Evolutionary conservation across 208 protist genomes (phyloP).

Genomic region (Tritrichomonas musculus): DNA sequence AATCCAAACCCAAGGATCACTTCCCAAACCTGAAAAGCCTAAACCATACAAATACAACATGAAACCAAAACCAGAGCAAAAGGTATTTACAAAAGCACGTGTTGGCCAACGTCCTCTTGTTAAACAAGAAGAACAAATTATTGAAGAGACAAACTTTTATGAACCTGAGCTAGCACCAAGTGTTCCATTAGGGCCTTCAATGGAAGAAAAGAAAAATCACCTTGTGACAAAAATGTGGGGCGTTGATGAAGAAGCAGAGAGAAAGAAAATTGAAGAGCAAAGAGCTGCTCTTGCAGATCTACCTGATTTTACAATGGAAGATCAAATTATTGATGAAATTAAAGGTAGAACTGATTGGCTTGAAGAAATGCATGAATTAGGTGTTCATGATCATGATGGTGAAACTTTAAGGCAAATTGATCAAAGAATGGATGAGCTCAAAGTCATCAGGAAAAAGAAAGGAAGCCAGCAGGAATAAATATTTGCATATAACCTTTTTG

Average conservation of each 20-base stretch:
- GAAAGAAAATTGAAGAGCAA: background rate
- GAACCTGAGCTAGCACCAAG: background rate
- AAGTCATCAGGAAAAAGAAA: background rate
- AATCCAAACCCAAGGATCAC: background rate
- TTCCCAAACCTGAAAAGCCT: background rate
- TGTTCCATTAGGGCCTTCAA: background rate
- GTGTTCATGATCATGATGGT: constrained; percentile 23
- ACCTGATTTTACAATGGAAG: constrained; percentile 9
- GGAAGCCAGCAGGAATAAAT: no score
- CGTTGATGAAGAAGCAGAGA: constrained; percentile 13
- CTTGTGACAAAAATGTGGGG: background rate
- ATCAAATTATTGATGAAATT: constrained; percentile 31
- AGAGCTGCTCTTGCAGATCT: background rate
- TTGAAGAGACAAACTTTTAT: constrained; percentile 20
- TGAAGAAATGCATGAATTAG: constrained; percentile 24
- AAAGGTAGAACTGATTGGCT: background rate
- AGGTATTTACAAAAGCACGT: constrained; percentile 8
- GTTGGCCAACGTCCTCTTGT: background rate
- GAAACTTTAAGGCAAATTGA: constrained; percentile 27
- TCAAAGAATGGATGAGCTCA: background rate
- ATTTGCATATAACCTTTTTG: no score
- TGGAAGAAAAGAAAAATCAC: background rate
- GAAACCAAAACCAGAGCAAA: constrained; percentile 8
- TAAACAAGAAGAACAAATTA: constrained; percentile 3
- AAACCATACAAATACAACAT: background rate